phyloP scores from a whole-genome alignment of 2,329 filamentous ascomycete genomes.

The Waltergamsia citrina region DNA sequence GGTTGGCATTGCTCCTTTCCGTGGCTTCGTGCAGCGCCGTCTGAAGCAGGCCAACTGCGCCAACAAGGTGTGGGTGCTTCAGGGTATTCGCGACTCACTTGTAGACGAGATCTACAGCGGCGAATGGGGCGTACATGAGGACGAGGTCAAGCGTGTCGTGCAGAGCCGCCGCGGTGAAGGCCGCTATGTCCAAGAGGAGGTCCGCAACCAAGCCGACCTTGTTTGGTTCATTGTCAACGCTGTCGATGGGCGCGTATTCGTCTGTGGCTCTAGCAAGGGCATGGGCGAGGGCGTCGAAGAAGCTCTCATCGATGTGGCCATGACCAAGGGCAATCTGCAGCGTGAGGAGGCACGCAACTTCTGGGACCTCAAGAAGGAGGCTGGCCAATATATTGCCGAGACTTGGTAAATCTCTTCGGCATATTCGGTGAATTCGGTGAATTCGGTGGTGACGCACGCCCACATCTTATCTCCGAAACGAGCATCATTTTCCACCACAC shows the following conservation, averaged over 20 bases:
- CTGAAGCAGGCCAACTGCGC: slow-evolving; percentile 92
- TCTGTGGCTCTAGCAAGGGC: slow-evolving; percentile 88
- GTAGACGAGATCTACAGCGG: slow-evolving; percentile 95
- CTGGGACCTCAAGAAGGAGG: slow-evolving; percentile 86
- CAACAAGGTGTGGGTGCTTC: slow-evolving; percentile 96
- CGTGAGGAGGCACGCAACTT: slow-evolving; percentile 75
- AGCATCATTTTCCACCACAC: too few relatives aligned
- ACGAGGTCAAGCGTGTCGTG: slow-evolving; percentile 74
- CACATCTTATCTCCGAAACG: too few relatives aligned
- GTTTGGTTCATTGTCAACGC: slow-evolving; percentile 98
- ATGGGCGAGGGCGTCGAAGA: slow-evolving; percentile 96
- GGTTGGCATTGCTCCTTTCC: slow-evolving; percentile 94
- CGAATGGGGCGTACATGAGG: slow-evolving; percentile 90
- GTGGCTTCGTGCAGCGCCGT: slow-evolving; percentile 90
- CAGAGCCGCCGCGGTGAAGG: slow-evolving; percentile 69
- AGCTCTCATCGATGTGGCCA: slow-evolving; percentile 80
- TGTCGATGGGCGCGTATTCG: slow-evolving; percentile 91
- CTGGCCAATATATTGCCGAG: slow-evolving; percentile 90
- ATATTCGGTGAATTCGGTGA: too few relatives aligned
- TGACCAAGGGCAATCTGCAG: slow-evolving; percentile 83
- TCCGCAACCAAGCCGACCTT: slow-evolving; percentile 82
- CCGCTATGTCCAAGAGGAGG: slow-evolving; percentile 94
- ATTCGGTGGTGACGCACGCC: too few relatives aligned
- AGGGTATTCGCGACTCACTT: slow-evolving; percentile 87
- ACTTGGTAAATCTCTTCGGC: too few relatives aligned